Base-by-base conservation (phyloP, 139 green algal species). In the Chlamydomonas sphaeroides region DNA sequence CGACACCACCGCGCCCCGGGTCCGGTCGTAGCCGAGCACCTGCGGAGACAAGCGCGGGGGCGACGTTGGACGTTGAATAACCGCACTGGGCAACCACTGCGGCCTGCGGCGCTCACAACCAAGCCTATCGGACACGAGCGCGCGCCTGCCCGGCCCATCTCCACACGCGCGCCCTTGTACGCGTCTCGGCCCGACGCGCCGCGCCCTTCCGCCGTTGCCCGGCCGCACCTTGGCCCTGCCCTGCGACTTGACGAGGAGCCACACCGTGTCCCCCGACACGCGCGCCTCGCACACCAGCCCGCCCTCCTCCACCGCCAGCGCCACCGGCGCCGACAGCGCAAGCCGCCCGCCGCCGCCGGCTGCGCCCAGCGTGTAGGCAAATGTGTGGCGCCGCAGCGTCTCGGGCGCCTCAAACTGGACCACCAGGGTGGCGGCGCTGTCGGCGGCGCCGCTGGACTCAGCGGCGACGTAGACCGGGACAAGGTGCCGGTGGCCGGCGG, bases 341-440 rank as follows among this genome's bases (percentile, higher is more conserved):
- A 84, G 35, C 35, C 77, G 48, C 5, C 76, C 76, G n/a, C 32
- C 49, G 17, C 49, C 48, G 3, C 33, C 35, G 2, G 48, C 28
- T 0, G 72, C 65, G 0, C 51, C 36, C 36, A 86, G 30, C 32
- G 42, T 66, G 65, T 86, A 86, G 8, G 23, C 72, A 23, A 39
- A 62, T 30, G 67, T 63, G 71, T 73, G 39, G 0, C 63, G 71
- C 33, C 65, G 42, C 39, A 82, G 63, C 21, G 81, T 72, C 32
- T 87, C 83, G 28, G 42, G 0, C 0, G 65, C 70, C 57, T 87
- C 83, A 30, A 87, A 74, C 59, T 87, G 74, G 14, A 79, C 74
- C 0, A 87, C 83, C 32, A 87, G 42, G 6, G 63, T 56, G 53
- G 68, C 56, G 23, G 17, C 39, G 1, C 32, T 25, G 8, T 26